Base-by-base conservation (phyloP, 352 stramenopile genomes). In the Phytopythium litorale region DNA sequence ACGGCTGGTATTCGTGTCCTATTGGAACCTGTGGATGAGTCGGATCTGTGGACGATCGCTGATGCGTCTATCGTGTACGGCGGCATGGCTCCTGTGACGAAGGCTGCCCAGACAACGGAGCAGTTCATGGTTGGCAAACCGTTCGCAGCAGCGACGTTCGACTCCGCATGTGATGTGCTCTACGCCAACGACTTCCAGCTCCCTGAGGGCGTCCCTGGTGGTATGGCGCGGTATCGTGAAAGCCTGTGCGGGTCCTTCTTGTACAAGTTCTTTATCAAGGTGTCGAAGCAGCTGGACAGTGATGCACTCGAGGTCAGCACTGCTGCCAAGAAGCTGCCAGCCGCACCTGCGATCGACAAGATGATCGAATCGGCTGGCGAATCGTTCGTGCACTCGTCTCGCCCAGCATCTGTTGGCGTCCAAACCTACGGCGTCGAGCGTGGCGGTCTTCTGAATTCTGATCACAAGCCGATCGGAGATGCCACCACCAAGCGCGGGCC, bases 151-250 rank as follows among this genome's bases (percentile, higher is more conserved):
- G 65, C 79, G 28, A 97, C 84, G 4, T 93, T 98, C 59, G 78
- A 87, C 52, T 76, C 83, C 12, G 93, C 93, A 0, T 94, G 81
- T 62, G 70, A 90, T 30, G 64, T 92, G 23, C 74, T 99, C 6
- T 76, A 89, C 43, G 59, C 80, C 30, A 71, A 92, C 16, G 96
- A 98, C 67, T 89, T 98, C 51, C 81, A 81, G n/a, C 75, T 99
- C 21, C 92, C 92, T 4, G 77, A 94, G 16, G 75, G 79, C 48
- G 96, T 98, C 23, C 93, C 92, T 3, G 96, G 96, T 62, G 97
- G 97, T 13, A 97, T 98, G 84, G 82, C 92, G 7, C 87, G 97
- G 52, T 99, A 98, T 72, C 81, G 97, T n/a, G 87, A 97, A 64
- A 96, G 92, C 38, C 72, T 99, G 59, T 96, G 92, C 32, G 84